Evolutionary conservation across 176 grass and related monocot genomes (phyloP).

Genomic region (Ananas comosus): DNA sequence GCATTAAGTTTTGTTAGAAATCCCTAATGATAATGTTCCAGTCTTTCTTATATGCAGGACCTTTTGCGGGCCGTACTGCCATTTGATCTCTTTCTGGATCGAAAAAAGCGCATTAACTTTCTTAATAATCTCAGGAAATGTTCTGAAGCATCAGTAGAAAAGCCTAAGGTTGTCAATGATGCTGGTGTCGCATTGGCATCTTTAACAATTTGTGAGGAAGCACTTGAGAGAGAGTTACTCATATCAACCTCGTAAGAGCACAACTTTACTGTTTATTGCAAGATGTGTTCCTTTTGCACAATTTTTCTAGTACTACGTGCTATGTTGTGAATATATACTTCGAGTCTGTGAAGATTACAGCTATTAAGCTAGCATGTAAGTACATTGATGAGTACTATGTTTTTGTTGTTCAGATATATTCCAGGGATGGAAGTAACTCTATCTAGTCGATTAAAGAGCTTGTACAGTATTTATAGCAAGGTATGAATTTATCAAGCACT

Average conservation of each 20-base stretch:
- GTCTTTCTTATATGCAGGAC: constrained; percentile 44
- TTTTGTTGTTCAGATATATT: constrained; percentile 69
- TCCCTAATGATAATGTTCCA: neutral
- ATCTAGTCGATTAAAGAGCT: constrained; percentile 88
- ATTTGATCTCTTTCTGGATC: constrained; percentile 92
- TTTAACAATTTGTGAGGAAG: constrained; percentile 90
- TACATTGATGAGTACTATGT: constrained; percentile 16
- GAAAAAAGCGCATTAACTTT: constrained; percentile 71
- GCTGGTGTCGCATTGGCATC: constrained; percentile 73
- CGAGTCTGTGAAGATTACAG: neutral
- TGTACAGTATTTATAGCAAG: constrained; percentile 94
- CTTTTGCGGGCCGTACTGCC: constrained; percentile 85
- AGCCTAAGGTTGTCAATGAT: constrained; percentile 56
- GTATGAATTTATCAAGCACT: constrained; percentile 19
- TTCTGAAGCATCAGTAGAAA: constrained; percentile 48
- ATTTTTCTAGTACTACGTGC: neutral
- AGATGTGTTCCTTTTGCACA: constrained; percentile 1
- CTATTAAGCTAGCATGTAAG: neutral
- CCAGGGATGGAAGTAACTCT: constrained; percentile 97
- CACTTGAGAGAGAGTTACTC: constrained; percentile 81
- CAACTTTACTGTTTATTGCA: neutral
- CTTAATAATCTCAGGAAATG: constrained; percentile 74
- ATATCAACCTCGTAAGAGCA: constrained; percentile 91
- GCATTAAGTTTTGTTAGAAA: neutral
- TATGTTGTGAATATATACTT: neutral